Evolutionary conservation across 2,329 filamentous ascomycete species (phyloP).

Genomic region (Penicillium digitatum): DNA sequence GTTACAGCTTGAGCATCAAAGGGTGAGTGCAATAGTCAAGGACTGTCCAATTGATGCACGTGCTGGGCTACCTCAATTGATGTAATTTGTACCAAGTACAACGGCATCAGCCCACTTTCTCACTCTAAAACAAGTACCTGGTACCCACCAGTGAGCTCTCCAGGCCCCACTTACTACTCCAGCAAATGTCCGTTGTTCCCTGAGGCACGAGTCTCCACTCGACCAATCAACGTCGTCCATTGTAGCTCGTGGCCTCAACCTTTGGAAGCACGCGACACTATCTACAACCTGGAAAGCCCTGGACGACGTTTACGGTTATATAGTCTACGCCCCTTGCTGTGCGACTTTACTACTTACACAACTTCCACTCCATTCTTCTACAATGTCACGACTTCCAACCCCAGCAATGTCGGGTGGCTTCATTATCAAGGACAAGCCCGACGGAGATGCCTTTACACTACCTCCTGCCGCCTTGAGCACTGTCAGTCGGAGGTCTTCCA

Average conservation of each 20-base stretch:
- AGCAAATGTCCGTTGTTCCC: conserved; percentile 29
- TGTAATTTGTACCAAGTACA: background rate
- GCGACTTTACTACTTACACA: background rate
- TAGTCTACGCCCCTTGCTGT: conserved; percentile 12
- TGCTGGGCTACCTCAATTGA: conserved; percentile 18
- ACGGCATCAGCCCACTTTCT: background rate
- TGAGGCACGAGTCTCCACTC: conserved; percentile 18
- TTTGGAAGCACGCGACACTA: conserved; percentile 36
- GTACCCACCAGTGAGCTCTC: conserved; percentile 22
- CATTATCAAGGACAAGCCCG: conserved; percentile 36
- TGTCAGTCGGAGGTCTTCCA: conserved; percentile 28
- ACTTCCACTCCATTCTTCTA: background rate
- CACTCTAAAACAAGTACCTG: background rate
- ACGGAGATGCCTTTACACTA: conserved; percentile 35
- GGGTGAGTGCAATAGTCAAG: background rate
- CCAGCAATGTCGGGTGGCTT: conserved; percentile 40
- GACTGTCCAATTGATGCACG: conserved; percentile 12
- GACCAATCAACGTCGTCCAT: conserved; percentile 26
- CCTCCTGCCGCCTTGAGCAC: conserved; percentile 36
- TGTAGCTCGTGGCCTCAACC: conserved; percentile 30
- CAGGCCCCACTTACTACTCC: conserved; percentile 13
- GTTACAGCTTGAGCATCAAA: background rate
- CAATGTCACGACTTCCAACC: conserved; percentile 38
- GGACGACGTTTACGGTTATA: conserved; percentile 6
- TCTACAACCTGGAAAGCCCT: background rate